These are phyloP conservation scores for Phoma sp. DNA, from an alignment of 2,329 filamentous ascomycete genomes.

Conservation along the genomic window DNA sequence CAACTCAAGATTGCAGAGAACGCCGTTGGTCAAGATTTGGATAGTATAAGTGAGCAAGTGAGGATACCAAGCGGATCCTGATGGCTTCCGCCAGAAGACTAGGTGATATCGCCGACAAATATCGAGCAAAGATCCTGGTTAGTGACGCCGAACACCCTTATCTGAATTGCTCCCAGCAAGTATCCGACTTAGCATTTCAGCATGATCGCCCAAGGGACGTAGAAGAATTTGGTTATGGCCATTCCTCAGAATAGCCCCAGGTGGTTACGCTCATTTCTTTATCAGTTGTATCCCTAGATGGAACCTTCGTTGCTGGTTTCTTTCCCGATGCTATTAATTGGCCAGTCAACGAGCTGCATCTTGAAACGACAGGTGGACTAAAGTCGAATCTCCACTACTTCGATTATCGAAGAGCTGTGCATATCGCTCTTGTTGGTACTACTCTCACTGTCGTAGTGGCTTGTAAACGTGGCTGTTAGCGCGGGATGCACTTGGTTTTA, in stretches of 20 bases:
- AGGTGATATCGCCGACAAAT: not conserved
- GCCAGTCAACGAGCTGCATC: no score
- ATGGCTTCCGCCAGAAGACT: not conserved
- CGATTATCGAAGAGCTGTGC: no score
- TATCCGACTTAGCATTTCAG: not conserved
- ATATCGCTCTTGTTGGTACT: no score
- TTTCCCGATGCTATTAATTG: no score
- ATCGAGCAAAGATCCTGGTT: not conserved
- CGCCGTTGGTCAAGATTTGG: not conserved
- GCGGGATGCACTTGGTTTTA: not conserved
- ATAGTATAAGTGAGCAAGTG: not conserved
- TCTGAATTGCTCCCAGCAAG: not conserved
- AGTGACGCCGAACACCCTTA: not conserved
- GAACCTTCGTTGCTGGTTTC: no score
- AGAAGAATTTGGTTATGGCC: slow-evolving; percentile 4
- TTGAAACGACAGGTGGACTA: no score
- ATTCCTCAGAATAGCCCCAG: slow-evolving; percentile 3
- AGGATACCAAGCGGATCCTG: not conserved
- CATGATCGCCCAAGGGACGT: not conserved
- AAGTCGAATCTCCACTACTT: no score
- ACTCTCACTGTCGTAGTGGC: no score
- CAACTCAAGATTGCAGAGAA: not conserved
- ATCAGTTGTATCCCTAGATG: not conserved
- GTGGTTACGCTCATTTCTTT: not conserved
- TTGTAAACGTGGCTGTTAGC: not conserved